Base-by-base conservation (phyloP, 106 monocot species). In the Acorus calamus region DNA sequence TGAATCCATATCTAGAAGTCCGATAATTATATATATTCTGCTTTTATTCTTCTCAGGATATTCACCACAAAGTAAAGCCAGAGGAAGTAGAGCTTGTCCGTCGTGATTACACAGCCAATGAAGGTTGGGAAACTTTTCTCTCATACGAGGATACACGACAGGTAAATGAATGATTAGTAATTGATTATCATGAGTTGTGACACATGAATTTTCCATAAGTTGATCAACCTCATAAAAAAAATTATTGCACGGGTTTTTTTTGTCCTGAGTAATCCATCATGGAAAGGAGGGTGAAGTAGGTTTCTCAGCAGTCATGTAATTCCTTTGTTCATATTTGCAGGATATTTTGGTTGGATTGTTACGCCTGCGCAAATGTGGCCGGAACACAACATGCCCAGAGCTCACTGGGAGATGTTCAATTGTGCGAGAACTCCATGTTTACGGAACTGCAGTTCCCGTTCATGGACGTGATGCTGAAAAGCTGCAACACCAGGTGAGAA, bases 401-500 rank as follows among this genome's bases (percentile, higher is more conserved):
- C 74, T 98, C 6, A 57, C 69, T 8, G 92, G 92, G 53, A 83
- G 80, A 69, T 98, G 98, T 71, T 98, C 98, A 43, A 98, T 98
- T 69, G 83, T 98, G 64, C 82, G 98, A 14, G 98, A 98, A 73
- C 92, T 98, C 71, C 98, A 98, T 77, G 92, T 98, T 1, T 98
- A 98, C 81, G 98, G 98, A 70, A 98, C 92, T 70, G 98, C 98
- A 52, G 98, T 98, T 49, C 98, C 98, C n/a, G 98, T 98, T n/a
- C 98, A 98, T 79, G 98, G 92, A 49, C 84, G 98, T 49, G 98
- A 98, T 66, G 71, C 92, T 63, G 88, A 92, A 68, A 98, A 98
- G 60, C 69, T 98, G 59, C 98, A 98, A 55, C 98, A 98, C 74
- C 98, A 98, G 87, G 98, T 85, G 28, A 73, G 42, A 13, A 8